Evolutionary conservation across 2,329 filamentous ascomycete genomes (phyloP).

Genomic region (Allantophomopsis lycopodina): DNA sequence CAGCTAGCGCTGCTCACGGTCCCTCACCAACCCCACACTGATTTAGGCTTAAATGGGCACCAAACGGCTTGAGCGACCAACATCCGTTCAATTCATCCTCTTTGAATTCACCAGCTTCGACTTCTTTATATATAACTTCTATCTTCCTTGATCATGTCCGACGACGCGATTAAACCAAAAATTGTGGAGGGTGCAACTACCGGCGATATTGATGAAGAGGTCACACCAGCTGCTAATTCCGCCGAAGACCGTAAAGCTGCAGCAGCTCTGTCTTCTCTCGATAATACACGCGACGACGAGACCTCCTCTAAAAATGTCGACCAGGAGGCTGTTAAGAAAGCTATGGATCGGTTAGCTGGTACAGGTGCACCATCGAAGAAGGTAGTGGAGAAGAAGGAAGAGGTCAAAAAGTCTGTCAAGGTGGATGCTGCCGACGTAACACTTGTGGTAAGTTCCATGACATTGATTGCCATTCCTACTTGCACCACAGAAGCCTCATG

Average conservation of each 20-base stretch:
- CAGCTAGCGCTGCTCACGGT: too few species aligned
- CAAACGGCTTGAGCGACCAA: too few species aligned
- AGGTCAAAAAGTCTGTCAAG: constrained; percentile 43
- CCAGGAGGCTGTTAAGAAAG: constrained; percentile 59
- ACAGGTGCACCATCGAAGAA: constrained; percentile 19
- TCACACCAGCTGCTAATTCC: constrained; percentile 37
- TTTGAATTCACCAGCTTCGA: too few species aligned
- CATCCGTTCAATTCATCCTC: too few species aligned
- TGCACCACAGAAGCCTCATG: neutral
- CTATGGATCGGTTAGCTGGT: constrained; percentile 48
- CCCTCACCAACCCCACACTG: too few species aligned
- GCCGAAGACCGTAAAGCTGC: constrained; percentile 69
- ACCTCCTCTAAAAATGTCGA: constrained; percentile 35
- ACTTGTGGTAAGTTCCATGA: constrained; percentile 40
- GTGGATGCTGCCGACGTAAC: constrained; percentile 59
- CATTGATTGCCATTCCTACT: neutral
- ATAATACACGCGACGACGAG: constrained; percentile 32
- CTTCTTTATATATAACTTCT: too few species aligned
- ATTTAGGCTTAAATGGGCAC: too few species aligned
- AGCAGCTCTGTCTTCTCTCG: constrained; percentile 58
- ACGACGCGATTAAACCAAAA: constrained; percentile 7
- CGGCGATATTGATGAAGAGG: constrained; percentile 44
- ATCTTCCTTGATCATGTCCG: too few species aligned
- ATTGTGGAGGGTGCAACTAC: constrained; percentile 46
- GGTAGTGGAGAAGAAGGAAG: constrained; percentile 33